Evolutionary conservation across 768 basidiomycete species (phyloP).

Genomic region (Pseudohyphozyma bogoriensis): DNA sequence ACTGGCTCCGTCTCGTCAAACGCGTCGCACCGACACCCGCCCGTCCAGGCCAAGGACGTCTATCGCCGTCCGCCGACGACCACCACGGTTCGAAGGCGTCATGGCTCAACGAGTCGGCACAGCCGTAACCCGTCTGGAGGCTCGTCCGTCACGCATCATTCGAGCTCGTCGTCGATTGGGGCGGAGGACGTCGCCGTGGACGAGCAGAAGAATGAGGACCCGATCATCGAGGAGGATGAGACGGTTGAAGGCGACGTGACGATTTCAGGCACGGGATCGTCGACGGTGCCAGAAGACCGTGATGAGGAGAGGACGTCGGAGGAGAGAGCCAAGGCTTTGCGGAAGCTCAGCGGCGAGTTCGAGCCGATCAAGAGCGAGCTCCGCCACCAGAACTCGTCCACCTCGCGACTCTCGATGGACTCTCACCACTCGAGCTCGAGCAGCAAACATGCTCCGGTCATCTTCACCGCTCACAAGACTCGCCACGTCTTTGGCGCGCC

Average conservation of each 20-base stretch:
- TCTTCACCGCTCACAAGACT: conserved; percentile 30
- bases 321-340: neutral
- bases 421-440: neutral
- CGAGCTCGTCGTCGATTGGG: conserved; percentile 10
- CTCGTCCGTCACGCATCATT: conserved; percentile 20
- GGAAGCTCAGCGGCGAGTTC: neutral
- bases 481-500: conserved; percentile 32
- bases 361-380: neutral
- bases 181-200: neutral
- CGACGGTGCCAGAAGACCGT: neutral
- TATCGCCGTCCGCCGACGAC: conserved; percentile 30
- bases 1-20: conserved; percentile 18
- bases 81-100: conserved; percentile 20
- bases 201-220: neutral
- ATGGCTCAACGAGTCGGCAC: conserved; percentile 9
- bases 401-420: neutral
- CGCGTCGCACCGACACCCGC: conserved; percentile 2
- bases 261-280: no score
- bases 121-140: conserved; percentile 1
- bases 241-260: neutral
- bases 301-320: neutral
- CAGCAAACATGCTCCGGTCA: neutral
- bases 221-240: neutral
- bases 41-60: conserved; percentile 3
- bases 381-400: neutral